Evolutionary conservation across 192 early-diverging fungal genomes (phyloP), one percentile per base, ranked within the genome.

Genomic region (Martensiomyces pterosporus): DNA sequence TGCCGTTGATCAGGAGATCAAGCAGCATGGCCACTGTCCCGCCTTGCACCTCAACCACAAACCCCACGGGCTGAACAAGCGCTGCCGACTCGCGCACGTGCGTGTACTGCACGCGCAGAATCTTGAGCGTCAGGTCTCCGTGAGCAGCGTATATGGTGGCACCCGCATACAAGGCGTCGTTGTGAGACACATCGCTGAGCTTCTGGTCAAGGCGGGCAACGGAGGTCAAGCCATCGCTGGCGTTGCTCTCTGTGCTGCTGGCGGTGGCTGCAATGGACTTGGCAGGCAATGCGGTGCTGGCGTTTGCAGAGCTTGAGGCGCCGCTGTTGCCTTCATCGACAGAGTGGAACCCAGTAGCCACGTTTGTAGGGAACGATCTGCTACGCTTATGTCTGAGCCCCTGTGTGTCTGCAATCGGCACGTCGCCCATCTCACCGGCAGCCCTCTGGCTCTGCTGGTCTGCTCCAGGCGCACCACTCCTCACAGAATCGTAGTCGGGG

Each of bases 21-120:
- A 87, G 54, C 25, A 87, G 44, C 7, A 57, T 39, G 12, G 75
- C 60, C 17, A 85, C 40, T 8, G 79, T 80, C 4, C 84, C 85
- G 19, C 81, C 82, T 27, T 84, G 82, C 9, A 87, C 79, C 23
- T 79, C 62, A 5, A 80, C 85, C 3, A 77, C 58, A 15, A 79
- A 62, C 9, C 64, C 41, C 46, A 67, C 19, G 15, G 54, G 39
- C 22, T 55, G 45, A 0, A 43, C 25, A 13, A 43, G 29, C 2
- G 25, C 23, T 2, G 46, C 16, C 10, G 55, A 57, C 9, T 39
- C 49, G 19, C 43, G 39, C n/a, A 23, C 18, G 10, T 57, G 49
- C 3, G 49, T 40, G 18, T 72, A 60, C 50, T 67, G 71, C 14
- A 74, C 71, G 19, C 71, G 71, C 16, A 74, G 40, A 9, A 74